Base-by-base conservation (phyloP, 2,329 filamentous ascomycete genomes). In the Aspergillus versicolor region DNA sequence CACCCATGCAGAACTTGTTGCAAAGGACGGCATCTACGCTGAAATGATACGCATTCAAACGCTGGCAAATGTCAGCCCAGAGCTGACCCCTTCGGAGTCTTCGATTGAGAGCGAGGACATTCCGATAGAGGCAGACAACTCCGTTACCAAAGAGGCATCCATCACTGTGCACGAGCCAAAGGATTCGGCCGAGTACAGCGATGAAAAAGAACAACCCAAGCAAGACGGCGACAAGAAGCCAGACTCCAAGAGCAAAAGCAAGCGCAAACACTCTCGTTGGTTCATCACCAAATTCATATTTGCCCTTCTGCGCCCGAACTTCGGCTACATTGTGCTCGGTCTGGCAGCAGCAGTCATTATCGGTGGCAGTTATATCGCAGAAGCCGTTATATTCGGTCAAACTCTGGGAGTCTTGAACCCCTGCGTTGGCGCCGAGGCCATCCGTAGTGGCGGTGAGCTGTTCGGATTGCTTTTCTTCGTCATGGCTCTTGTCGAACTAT, bases 401-500 rank as follows among this genome's bases (percentile, higher is more conserved):
- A 82, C 81, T 1, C 78, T 87, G 44, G 81, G 81, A 15, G 77
- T 71, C 24, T 73, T 87, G 30, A 84, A 78, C 58, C 78, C 81
- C 1, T 86, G 83, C 68, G 77, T 81, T 71, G 73, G 4, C 75
- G 72, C 7, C 11, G 27, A 84, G 85, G 48, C 49, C 5, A 57
- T 57, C 32, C 73, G 77, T 3, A 76, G 74, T 12, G 68, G 72
- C 19, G 83, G 83, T 8, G 69, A 77, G 30, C 78, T 87, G 61
- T 84, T 81, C 40, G 81, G 81, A 1, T 75, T 84, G 4, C 76
- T 87, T 67, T 83, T 85, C 70, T 86, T 87, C 65, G 79, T 86
- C 62, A 75, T 88, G 3, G 84, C 82, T 2, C 76, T 82, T 30
- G 76, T 86, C 22, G 84, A 85, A 58, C 81, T 87, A 65, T 77